These are phyloP conservation scores for Globisporangium cystogenes DNA, from an alignment of 352 stramenopile genomes.

Conservation along the genomic window DNA sequence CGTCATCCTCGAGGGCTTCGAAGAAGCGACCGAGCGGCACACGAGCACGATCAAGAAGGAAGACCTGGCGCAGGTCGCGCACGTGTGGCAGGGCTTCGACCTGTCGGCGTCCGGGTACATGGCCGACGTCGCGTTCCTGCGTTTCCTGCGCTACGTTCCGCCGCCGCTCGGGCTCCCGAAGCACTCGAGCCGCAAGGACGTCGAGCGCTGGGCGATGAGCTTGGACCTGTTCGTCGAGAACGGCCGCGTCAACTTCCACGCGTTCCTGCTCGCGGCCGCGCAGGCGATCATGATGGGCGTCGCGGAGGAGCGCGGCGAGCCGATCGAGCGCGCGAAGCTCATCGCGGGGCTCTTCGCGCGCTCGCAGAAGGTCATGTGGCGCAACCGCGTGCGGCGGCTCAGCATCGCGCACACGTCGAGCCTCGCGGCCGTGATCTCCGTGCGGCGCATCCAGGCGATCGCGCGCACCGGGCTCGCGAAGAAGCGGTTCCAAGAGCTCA, in stretches of 20 bases:
- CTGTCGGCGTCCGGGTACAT: constrained; percentile 22
- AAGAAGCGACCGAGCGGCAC: constrained; percentile 44
- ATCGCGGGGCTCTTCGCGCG: constrained; percentile 22
- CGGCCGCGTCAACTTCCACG: constrained; percentile 27
- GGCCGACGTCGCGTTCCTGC: constrained; percentile 32
- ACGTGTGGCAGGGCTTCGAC: constrained; percentile 34
- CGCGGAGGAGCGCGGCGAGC: constrained; percentile 21
- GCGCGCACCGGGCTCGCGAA: constrained; percentile 18
- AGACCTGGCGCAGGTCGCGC: constrained; percentile 22
- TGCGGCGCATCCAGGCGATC: constrained; percentile 31
- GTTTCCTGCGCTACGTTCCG: constrained; percentile 29
- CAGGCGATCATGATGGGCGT: constrained; percentile 26
- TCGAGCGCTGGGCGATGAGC: constrained; percentile 25
- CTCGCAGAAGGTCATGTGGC: constrained; percentile 20
- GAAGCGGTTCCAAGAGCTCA: constrained; percentile 20
- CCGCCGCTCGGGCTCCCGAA: constrained; percentile 30
- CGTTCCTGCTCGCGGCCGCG: constrained; percentile 30
- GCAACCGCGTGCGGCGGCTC: constrained; percentile 9
- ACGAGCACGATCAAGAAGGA: constrained; percentile 28
- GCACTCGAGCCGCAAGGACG: constrained; percentile 16
- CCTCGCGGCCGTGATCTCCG: constrained; percentile 23
- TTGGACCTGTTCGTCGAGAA: constrained; percentile 26
- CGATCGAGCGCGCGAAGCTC: constrained; percentile 16
- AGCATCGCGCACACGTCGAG: constrained; percentile 15
- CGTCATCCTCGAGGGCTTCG: constrained; percentile 77